These are phyloP conservation scores for Kwoniella europaea DNA, from an alignment of 768 basidiomycete species.

Conservation along the genomic window DNA sequence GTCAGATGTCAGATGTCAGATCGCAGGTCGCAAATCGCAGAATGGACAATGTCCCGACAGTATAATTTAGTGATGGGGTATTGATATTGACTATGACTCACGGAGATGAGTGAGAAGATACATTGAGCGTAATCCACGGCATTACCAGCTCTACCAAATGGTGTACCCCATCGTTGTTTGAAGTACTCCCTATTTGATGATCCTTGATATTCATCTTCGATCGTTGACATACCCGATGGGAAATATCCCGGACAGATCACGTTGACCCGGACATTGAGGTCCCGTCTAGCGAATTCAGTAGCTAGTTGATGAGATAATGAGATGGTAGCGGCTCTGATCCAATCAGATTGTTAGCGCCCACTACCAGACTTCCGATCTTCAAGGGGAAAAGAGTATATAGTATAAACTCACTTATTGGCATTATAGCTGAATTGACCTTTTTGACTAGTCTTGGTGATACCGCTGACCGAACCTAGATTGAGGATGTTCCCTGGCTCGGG, in stretches of 20 bases:
- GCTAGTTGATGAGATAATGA: slow-evolving; percentile 34
- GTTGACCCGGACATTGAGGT: slow-evolving; percentile 50
- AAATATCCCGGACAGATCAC: slow-evolving; percentile 51
- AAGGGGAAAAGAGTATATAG: not conserved
- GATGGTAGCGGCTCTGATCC: slow-evolving; percentile 11
- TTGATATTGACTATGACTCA: slow-evolving; percentile 25
- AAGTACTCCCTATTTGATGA: slow-evolving; percentile 16
- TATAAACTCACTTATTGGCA: slow-evolving; percentile 57
- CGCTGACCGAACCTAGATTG: slow-evolving; percentile 62
- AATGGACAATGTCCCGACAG: not conserved
- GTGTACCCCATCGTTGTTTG: slow-evolving; percentile 44
- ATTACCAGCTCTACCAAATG: slow-evolving; percentile 50
- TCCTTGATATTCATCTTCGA: slow-evolving; percentile 19
- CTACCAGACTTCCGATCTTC: not conserved
- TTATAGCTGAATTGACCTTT: slow-evolving; percentile 63
- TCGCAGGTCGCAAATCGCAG: not conserved
- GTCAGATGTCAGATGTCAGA: no score
- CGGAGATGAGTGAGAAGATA: slow-evolving; percentile 43
- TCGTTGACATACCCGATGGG: slow-evolving; percentile 47
- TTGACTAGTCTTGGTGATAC: slow-evolving; percentile 61
- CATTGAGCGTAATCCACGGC: slow-evolving; percentile 53
- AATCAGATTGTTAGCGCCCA: not conserved
- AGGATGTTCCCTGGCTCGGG: slow-evolving; percentile 60
- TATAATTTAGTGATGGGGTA: not conserved
- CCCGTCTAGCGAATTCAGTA: slow-evolving; percentile 48